Percentiles rank a stretch among this genome's conserved stretches.
Conservation (phyloP, 1,284 basidiomycete genomes). For the Microbotryomycetes sp. region DNA sequence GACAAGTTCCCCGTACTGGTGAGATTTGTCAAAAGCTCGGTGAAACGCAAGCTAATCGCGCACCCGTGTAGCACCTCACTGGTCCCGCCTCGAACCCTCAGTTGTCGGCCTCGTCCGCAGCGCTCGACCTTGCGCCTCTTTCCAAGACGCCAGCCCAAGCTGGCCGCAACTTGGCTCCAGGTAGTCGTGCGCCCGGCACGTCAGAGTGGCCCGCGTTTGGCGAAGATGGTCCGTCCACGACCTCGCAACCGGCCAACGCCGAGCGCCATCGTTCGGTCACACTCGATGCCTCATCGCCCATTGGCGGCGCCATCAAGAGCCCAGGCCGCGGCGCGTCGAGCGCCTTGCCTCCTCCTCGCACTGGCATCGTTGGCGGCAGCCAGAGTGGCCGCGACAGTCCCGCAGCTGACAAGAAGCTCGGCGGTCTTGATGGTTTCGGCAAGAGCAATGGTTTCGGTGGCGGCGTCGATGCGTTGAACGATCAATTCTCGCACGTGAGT, state of each 20-base stretch:
- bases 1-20: conserved; percentile 63
- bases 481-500: conserved; percentile 30
- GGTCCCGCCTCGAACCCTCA: conserved; percentile 37
- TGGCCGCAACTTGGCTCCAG: conserved; percentile 49
- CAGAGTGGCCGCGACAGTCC: conserved; percentile 3
- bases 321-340: conserved; percentile 4
- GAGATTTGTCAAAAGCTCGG: conserved; percentile 38
- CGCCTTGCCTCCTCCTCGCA: conserved; percentile 1
- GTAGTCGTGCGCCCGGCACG: conserved; percentile 10
- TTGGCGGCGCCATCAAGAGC: conserved; percentile 1
- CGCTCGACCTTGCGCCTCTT: conserved; percentile 82
- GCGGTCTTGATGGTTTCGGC: background rate
- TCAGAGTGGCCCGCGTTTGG: conserved; percentile 78
- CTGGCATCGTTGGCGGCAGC: conserved; percentile 10
- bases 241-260: conserved; percentile 12
- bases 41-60: conserved; percentile 53
- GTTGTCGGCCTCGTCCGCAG: conserved; percentile 83
- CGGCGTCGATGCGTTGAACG: conserved; percentile 21
- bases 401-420: conserved; percentile 12
- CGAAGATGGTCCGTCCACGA: conserved; percentile 34
- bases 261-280: conserved; percentile 19
- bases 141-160: conserved; percentile 68
- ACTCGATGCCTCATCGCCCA: background rate
- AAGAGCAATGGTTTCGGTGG: conserved; percentile 10
- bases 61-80: conserved; percentile 40